phyloP scores from a whole-genome alignment of 192 early-diverging fungal genomes.

The Ramicandelaber brevisporus region DNA sequence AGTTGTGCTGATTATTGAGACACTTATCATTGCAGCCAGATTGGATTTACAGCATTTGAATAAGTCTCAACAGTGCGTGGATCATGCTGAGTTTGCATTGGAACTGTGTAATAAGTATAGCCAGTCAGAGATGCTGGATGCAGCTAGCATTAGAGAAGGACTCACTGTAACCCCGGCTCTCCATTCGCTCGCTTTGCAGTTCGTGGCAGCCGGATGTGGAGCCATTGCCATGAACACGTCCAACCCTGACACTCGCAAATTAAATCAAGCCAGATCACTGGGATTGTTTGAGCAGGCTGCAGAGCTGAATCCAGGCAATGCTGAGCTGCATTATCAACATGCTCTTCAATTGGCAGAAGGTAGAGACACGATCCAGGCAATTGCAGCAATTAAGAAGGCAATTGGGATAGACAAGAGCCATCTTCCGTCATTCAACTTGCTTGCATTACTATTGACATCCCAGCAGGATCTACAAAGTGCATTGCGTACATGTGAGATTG shows the following conservation, averaged over 20 bases:
- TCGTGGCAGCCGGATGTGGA: too few relatives aligned
- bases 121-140: slow-evolving; percentile 11
- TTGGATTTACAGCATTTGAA: slow-evolving; percentile 12
- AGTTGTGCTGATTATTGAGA: slow-evolving; percentile 3
- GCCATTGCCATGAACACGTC: slow-evolving; percentile 16
- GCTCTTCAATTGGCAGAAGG: slow-evolving; percentile 41
- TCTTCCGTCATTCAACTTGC: slow-evolving; percentile 48
- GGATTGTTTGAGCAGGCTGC: slow-evolving; percentile 21
- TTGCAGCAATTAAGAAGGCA: slow-evolving; percentile 20
- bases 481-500: slow-evolving; percentile 32
- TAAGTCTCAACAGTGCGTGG: slow-evolving; percentile 4
- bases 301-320: slow-evolving; percentile 16
- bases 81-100: slow-evolving; percentile 8
- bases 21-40: slow-evolving; percentile 15
- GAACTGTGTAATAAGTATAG: slow-evolving; percentile 5
- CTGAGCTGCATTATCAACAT: slow-evolving; percentile 35
- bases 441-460: slow-evolving; percentile 34
- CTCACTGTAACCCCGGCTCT: slow-evolving; percentile 3
- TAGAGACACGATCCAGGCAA: slow-evolving; percentile 29
- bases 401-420: slow-evolving; percentile 21
- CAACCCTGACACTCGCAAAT: slow-evolving; percentile 31
- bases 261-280: slow-evolving; percentile 29
- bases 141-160: slow-evolving; percentile 16
- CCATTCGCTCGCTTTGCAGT: too few relatives aligned
- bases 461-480: slow-evolving; percentile 37